These are phyloP conservation scores for Hymenoscyphus scutula DNA, from an alignment of 2,329 filamentous ascomycete species.

Conservation along the genomic window DNA sequence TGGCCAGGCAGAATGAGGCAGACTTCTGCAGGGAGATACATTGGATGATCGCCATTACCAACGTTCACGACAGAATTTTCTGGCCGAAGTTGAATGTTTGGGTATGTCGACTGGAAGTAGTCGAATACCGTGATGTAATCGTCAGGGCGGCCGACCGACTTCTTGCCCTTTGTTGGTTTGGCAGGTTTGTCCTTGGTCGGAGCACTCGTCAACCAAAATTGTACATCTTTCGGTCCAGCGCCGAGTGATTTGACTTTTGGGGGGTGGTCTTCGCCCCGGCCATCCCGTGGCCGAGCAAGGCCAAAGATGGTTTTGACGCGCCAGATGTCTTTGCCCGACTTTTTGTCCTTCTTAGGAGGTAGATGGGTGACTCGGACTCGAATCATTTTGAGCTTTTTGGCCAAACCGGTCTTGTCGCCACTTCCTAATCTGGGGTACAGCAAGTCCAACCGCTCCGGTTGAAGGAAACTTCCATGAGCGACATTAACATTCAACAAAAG, in stretches of 20 bases:
- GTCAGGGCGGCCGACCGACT: constrained; percentile 27
- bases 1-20: constrained; percentile 65
- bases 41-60: constrained; percentile 54
- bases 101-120: constrained; percentile 52
- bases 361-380: constrained; percentile 42
- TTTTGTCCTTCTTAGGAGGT: constrained; percentile 35
- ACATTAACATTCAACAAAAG: constrained; percentile 63
- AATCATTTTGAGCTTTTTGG: constrained; percentile 39
- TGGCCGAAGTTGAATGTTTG: constrained; percentile 47
- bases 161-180: constrained; percentile 31
- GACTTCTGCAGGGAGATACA: constrained; percentile 65
- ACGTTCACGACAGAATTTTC: constrained; percentile 62
- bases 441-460: constrained; percentile 41
- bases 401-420: constrained; percentile 21
- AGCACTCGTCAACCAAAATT: constrained; percentile 49
- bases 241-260: constrained; percentile 39
- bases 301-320: constrained; percentile 46
- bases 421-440: constrained; percentile 39
- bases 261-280: constrained; percentile 35
- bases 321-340: constrained; percentile 35
- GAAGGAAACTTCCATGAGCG: constrained; percentile 57
- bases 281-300: constrained; percentile 43
- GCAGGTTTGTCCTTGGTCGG: constrained; percentile 25
- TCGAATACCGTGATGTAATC: constrained; percentile 54
- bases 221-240: constrained; percentile 51